Evolutionary conservation across 495 filamentous ascomycete genomes (phyloP).

Genomic region (Neurospora sp.): DNA sequence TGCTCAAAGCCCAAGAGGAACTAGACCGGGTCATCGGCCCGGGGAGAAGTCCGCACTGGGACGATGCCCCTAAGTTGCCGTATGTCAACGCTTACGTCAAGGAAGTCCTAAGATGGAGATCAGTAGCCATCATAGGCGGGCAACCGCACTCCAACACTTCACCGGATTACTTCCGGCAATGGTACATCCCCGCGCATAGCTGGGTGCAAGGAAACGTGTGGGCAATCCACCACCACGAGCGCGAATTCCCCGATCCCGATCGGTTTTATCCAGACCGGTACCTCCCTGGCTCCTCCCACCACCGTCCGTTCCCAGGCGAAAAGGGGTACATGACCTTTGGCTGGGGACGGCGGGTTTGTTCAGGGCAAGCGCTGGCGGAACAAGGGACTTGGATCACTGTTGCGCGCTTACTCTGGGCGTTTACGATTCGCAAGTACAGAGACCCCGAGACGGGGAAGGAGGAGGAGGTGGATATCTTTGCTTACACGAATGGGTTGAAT

Average conservation of each 20-base stretch:
- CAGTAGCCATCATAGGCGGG: slow-evolving; percentile 52
- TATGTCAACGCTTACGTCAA: slow-evolving; percentile 52
- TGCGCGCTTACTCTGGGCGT: slow-evolving; percentile 46
- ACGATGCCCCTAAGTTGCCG: slow-evolving; percentile 46
- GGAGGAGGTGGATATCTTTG: slow-evolving; percentile 45
- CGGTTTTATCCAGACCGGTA: slow-evolving; percentile 44
- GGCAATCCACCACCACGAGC: slow-evolving; percentile 55
- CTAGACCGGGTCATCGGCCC: slow-evolving; percentile 49
- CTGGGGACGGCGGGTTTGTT: slow-evolving; percentile 51
- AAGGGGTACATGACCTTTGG: slow-evolving; percentile 56
- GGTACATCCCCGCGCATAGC: slow-evolving; percentile 42
- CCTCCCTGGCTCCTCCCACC: slow-evolving; percentile 33
- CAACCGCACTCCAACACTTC: slow-evolving; percentile 53
- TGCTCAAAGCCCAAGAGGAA: slow-evolving; percentile 36
- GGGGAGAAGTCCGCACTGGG: no score
- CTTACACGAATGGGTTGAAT: slow-evolving; percentile 44
- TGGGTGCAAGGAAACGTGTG: slow-evolving; percentile 55
- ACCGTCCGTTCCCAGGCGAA: slow-evolving; percentile 47
- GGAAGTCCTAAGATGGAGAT: slow-evolving; percentile 55
- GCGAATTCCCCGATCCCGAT: slow-evolving; percentile 53
- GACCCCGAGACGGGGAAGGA: slow-evolving; percentile 37
- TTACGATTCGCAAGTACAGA: slow-evolving; percentile 39
- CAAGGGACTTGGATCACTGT: slow-evolving; percentile 48
- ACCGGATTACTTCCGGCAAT: slow-evolving; percentile 50
- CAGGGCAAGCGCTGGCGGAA: slow-evolving; percentile 49